Conservation (phyloP, 805 yeast genomes). For the Ogataea thermomethanolica region DNA sequence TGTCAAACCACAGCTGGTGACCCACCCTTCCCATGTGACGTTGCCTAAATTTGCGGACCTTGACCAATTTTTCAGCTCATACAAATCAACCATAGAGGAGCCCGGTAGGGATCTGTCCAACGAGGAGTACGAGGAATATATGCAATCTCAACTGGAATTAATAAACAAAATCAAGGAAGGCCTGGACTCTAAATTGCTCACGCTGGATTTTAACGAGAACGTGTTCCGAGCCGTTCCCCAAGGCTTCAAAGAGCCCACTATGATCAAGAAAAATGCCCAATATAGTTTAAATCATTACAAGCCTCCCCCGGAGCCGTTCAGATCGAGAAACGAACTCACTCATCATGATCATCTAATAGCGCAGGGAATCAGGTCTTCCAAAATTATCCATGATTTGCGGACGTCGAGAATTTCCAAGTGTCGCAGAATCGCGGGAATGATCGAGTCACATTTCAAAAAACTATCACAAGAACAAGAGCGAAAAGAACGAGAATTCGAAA, state of each 20-base stretch:
- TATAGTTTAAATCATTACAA: slow-evolving; percentile 29
- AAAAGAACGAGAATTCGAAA: slow-evolving; percentile 69
- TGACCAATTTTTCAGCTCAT: slow-evolving; percentile 49
- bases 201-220: slow-evolving; percentile 42
- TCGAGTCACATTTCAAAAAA: slow-evolving; percentile 83
- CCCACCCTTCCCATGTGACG: slow-evolving; percentile 58
- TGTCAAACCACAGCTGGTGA: slow-evolving; percentile 45
- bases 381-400: slow-evolving; percentile 62
- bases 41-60: slow-evolving; percentile 43
- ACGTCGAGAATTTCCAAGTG: slow-evolving; percentile 63
- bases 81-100: slow-evolving; percentile 53
- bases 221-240: slow-evolving; percentile 46
- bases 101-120: slow-evolving; percentile 42
- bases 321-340: slow-evolving; percentile 38
- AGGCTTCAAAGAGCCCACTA: slow-evolving; percentile 38
- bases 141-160: slow-evolving; percentile 48
- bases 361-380: slow-evolving; percentile 72
- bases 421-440: slow-evolving; percentile 70
- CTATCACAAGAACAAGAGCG: slow-evolving; percentile 87
- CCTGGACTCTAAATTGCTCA: slow-evolving; percentile 40
- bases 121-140: slow-evolving; percentile 59
- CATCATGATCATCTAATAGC: slow-evolving; percentile 70
- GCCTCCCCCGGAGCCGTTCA: slow-evolving; percentile 42
- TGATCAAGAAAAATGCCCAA: slow-evolving; percentile 33
- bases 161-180: slow-evolving; percentile 46